These are phyloP conservation scores for Talaromyces sp. DNA, from an alignment of 2,329 filamentous ascomycete species.

Conservation along the genomic window DNA sequence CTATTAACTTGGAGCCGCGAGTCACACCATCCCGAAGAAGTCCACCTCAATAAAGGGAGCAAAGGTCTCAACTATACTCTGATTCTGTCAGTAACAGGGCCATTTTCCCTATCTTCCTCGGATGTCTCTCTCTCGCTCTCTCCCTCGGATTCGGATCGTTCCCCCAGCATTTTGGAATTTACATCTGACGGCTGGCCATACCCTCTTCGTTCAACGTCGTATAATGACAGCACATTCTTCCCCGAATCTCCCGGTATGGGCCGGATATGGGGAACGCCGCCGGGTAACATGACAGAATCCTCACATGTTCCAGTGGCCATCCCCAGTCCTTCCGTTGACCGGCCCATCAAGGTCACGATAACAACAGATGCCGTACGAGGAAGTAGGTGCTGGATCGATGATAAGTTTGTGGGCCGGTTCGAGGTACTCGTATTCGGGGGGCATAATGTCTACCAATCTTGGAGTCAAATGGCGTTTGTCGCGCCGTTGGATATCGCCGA, in stretches of 20 bases:
- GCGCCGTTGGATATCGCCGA: conserved; percentile 39
- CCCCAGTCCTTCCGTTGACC: conserved; percentile 20
- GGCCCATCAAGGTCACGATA: conserved; percentile 31
- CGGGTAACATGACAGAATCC: conserved; percentile 37
- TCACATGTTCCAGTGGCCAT: conserved; percentile 41
- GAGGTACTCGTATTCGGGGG: conserved; percentile 54
- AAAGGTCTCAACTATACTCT: conserved; percentile 58
- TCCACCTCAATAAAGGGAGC: conserved; percentile 38
- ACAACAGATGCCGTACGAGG: conserved; percentile 44
- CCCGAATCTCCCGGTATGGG: conserved; percentile 44
- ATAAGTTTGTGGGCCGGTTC: conserved; percentile 46
- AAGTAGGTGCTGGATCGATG: conserved; percentile 47
- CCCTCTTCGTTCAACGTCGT: conserved; percentile 44
- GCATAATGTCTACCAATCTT: conserved; percentile 48
- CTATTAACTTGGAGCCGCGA: neutral
- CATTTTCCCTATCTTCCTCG: conserved; percentile 42
- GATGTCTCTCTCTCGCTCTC: conserved; percentile 41
- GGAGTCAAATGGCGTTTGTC: conserved; percentile 56
- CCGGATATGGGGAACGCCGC: conserved; percentile 46
- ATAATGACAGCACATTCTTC: conserved; percentile 36
- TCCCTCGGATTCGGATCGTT: neutral
- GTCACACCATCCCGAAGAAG: conserved; percentile 27
- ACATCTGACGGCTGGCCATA: conserved; percentile 43
- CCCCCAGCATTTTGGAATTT: conserved; percentile 38
- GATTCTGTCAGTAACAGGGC: conserved; percentile 41